Evolutionary conservation across 2,329 filamentous ascomycete genomes (phyloP), one percentile per base, ranked within the genome.

Genomic region (Cordyceps javanica): DNA sequence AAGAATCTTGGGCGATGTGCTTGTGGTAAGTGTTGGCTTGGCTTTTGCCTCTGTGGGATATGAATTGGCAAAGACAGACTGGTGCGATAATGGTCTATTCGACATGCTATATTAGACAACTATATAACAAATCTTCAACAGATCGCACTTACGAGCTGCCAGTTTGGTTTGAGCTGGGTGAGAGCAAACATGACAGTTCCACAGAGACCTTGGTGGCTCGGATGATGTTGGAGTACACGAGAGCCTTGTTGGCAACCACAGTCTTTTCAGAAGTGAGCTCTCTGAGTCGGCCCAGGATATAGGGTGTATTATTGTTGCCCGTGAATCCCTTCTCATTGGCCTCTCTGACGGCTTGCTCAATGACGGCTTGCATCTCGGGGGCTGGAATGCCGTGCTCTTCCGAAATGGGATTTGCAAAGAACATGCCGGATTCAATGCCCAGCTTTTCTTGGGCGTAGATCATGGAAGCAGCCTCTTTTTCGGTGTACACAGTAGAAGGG

Each of bases 351-450:
- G 89, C 90, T 65, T 82, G 78, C 60, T 83, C 78, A 63, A 94
- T 90, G 41, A 86, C 80, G 25, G 71, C 72, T 62, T 89, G 81
- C 81, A 94, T 92, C 65, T 90, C 82, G 6, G 75, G 71, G 58
- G 86, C 85, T 1, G 88, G 82, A 50, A 97, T 87, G 16, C 83
- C 87, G 64, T 80, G 76, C 59, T 89, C 77, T 55, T 82, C 75
- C 0, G 91, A 89, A 36, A 96, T 89, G 0, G 92, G 93, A 68
- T 96, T 97, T 57, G 92, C 92, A 67, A 99, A 92, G 58, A 92
- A 77, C 56, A 97, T 74, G 9, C 93, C 94, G 1, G 90, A 91
- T 60, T 86, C 81, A 32, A 97, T 81, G 5, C 81, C 81, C 14
- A 96, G 77, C 52, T 74, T 77, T 65, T 87, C 82, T 73, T 96